Evolutionary conservation across 306 rosid species (phyloP), one percentile per base, ranked within the genome.

Genomic region (Ziziphus jujuba): DNA sequence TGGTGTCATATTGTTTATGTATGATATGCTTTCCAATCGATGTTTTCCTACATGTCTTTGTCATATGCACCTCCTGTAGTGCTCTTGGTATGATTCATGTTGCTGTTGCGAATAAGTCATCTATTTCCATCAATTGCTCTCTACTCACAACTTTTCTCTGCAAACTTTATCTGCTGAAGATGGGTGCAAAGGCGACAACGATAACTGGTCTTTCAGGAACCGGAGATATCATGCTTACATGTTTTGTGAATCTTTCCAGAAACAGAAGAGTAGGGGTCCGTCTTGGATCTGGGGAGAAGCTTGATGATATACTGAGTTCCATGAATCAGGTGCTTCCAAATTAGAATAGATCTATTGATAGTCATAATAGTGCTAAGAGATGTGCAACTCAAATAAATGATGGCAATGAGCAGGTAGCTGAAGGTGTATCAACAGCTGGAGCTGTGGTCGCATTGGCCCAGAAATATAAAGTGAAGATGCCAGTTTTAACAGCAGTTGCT

Each of bases 401-500:
- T 2, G 10, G 28, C 56, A 34, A 36, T 57, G 58, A 58, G 49
- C 68, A 89, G 98, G 98, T 92, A 63, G 98, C 93, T 53, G 98
- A 90, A 78, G 98, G 98, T 49, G 91, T 88, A 66, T 86, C 97
- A 38, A 92, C 97, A 0, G 98, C 98, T 1, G 93, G 98, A 75
- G 98, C 98, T 10, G 98, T 92, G 75, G 91, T 92, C 68, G 86
- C 98, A 5, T 70, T 90, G 71, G 97, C 95, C 1, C 96, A 92
- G 74, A 92, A 92, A 68, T 90, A 86, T 59, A 92, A 81, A 2
- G 96, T 88, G 6, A 92, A 92, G 83, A 86, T 92, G 97, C 97
- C 98, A 6, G 98, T 92, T 75, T 87, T 92, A 80, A 92, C 97
- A 0, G 98, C 96, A 9, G 96, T 92, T 25, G 98, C 98, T 21